Evolutionary conservation across 1,139 yeast species (phyloP), one percentile per base, ranked within the genome.

Genomic region (Blastobotrys buckinghamii): DNA sequence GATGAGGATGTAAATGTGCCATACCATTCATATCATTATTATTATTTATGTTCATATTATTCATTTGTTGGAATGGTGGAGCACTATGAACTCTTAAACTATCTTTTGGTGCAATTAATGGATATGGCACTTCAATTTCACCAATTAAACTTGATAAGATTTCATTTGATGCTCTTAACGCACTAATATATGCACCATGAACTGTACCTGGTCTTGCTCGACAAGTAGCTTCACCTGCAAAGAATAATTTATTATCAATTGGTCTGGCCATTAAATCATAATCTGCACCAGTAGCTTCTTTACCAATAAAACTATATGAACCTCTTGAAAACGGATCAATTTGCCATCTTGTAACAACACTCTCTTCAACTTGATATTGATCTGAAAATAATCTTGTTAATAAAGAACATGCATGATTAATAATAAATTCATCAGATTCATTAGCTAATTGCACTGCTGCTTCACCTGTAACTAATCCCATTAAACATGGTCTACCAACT

Each of bases 211-310:
- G 75, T 46, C 67, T 65, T 12, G 65, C 56, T 8, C 74, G 59
- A 39, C 71, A 68, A 1, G 76, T 71, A 0, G 75, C 75, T 48
- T 71, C 76, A 33, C 76, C 76, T 1, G 75, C 76, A 53, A 72
- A 71, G 51, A 66, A 70, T 44, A 72, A 52, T 10, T 65, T 57
- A 32, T 67, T 60, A 33, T 61, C 64, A 19, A 70, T 64, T 1
- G 73, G 73, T 22, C 70, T 58, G 1, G 74, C 74, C 46, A 72
- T 57, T 15, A 64, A 51, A 39, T 71, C 75, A 49, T 69, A 72
- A 48, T 71, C 76, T 0, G 66, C 71, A 7, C 71, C 72, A 2
- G 73, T 66, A 12, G 73, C 75, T 20, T 69, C 72, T 9, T 61
- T 59, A 1, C 75, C 75, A 19, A 71, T 70, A 50, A 69, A 71